Evolutionary conservation across 352 stramenopile genomes (phyloP), one percentile per base, ranked within the genome.

Genomic region (Elongisporangium undulatum): DNA sequence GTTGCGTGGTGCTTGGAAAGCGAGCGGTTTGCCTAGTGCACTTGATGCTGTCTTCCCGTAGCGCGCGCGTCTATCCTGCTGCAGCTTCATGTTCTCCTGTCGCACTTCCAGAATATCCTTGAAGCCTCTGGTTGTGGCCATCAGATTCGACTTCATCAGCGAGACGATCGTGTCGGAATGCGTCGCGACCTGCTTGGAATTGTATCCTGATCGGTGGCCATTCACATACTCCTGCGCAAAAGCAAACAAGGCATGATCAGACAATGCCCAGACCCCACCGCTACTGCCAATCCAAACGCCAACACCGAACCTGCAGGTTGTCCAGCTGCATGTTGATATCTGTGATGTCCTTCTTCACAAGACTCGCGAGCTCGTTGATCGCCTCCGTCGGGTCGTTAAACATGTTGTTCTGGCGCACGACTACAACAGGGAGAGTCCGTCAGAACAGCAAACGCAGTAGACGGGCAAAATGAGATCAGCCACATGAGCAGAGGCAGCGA

Each of bases 361-460:
- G 73, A 52, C 73, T 74, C 4, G 84, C 83, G 49, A 93, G 67
- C 69, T 90, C 83, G 53, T 95, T 95, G 58, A 95, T 95, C 41
- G 82, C 71, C 59, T 87, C 79, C 0, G 81, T 91, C 21, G 85
- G 85, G 62, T 95, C 85, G 56, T 95, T 93, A 58, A 95, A 95
- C 82, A 95, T 93, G 72, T 91, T 95, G 61, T 91, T 92, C 68
- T 95, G 82, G 38, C 84, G 78, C 34, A 95, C 83, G 55, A 95
- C 85, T 95, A 51, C 52, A 51, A 12, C 12, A 20, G n/a, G n/a
- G 12, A 29, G 10, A 51, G 2, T 56, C 19, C n/a, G 24, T 34
- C 15, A 56, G 17, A 22, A 53, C n/a, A 21, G 22, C n/a, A 26
- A 23, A 7, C 19, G 49, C 17, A 41, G 8, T 9, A 41, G 24